These are phyloP conservation scores for Phytopythium cucurbitacearum DNA, from an alignment of 352 stramenopile genomes.

Conservation along the genomic window DNA sequence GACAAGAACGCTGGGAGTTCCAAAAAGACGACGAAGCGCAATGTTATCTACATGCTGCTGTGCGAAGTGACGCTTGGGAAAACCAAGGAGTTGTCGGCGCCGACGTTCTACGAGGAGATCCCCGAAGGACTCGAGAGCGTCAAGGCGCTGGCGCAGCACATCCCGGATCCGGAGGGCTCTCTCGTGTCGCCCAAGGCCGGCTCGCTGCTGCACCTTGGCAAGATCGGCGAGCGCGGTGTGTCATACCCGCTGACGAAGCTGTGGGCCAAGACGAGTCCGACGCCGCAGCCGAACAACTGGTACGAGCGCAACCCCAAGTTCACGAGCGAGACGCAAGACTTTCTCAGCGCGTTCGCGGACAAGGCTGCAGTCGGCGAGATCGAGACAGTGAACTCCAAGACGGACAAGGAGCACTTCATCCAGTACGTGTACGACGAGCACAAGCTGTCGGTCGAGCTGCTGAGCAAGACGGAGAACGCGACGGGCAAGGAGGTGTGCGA, in stretches of 20 bases:
- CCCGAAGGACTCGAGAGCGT: constrained; percentile 59
- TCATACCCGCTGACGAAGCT: constrained; percentile 32
- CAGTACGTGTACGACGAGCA: constrained; percentile 16
- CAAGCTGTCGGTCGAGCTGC: constrained; percentile 42
- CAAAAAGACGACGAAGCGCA: constrained; percentile 23
- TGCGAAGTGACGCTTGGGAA: constrained; percentile 66
- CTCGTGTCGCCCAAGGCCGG: constrained; percentile 57
- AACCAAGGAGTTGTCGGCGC: constrained; percentile 25
- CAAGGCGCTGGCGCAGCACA: constrained; percentile 38
- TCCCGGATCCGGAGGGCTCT: constrained; percentile 37
- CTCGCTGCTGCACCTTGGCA: constrained; percentile 44
- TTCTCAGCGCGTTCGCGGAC: constrained; percentile 36
- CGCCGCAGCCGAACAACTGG: constrained; percentile 20
- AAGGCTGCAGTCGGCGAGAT: constrained; percentile 38
- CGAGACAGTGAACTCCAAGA: constrained; percentile 22
- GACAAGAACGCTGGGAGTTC: constrained; percentile 17
- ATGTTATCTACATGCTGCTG: constrained; percentile 67
- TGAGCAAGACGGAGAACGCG: constrained; percentile 19
- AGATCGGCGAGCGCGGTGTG: constrained; percentile 36
- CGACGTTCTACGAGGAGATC: constrained; percentile 26
- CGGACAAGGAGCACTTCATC: constrained; percentile 31
- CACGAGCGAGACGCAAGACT: constrained; percentile 25
- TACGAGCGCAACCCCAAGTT: constrained; percentile 34
- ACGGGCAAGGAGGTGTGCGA: constrained; percentile 8
- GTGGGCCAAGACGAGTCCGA: constrained; percentile 51